phyloP scores from a whole-genome alignment of 306 rosid species.

The Prunus armeniaca region DNA sequence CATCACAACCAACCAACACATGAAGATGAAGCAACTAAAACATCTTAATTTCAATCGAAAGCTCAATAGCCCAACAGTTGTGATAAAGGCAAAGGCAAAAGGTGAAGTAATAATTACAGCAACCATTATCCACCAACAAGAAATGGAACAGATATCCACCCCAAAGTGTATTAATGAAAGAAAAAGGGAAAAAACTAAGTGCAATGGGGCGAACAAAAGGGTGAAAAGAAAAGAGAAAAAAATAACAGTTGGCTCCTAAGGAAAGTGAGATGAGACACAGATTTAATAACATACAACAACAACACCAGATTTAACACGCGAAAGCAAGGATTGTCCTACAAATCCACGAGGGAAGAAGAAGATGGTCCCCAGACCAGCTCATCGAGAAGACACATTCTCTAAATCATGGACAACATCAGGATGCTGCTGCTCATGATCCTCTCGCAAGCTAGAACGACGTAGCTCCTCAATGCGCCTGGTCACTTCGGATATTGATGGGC shows the following conservation, averaged over 20 bases:
- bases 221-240: background rate
- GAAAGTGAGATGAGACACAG: slow-evolving; percentile 7
- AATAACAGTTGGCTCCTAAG: slow-evolving; percentile 20
- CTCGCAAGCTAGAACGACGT: slow-evolving; percentile 29
- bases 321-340: slow-evolving; percentile 22
- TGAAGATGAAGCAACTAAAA: slow-evolving; percentile 8
- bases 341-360: background rate
- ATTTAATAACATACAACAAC: slow-evolving; percentile 22
- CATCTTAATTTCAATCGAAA: slow-evolving; percentile 30
- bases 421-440: slow-evolving; percentile 13
- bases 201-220: slow-evolving; percentile 2
- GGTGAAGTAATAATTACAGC: slow-evolving; percentile 31
- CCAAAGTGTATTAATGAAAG: slow-evolving; percentile 14
- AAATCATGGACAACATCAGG: slow-evolving; percentile 17
- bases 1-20: slow-evolving; percentile 31
- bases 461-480: slow-evolving; percentile 45
- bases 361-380: slow-evolving; percentile 14
- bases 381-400: slow-evolving; percentile 17
- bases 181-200: background rate
- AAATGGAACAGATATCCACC: slow-evolving; percentile 26
- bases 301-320: slow-evolving; percentile 16
- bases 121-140: slow-evolving; percentile 21
- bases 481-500: slow-evolving; percentile 42
- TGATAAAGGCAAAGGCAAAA: slow-evolving; percentile 13
- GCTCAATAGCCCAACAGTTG: slow-evolving; percentile 2